phyloP scores from a whole-genome alignment of 192 early-diverging fungal genomes.

The Coemansia sp. region DNA sequence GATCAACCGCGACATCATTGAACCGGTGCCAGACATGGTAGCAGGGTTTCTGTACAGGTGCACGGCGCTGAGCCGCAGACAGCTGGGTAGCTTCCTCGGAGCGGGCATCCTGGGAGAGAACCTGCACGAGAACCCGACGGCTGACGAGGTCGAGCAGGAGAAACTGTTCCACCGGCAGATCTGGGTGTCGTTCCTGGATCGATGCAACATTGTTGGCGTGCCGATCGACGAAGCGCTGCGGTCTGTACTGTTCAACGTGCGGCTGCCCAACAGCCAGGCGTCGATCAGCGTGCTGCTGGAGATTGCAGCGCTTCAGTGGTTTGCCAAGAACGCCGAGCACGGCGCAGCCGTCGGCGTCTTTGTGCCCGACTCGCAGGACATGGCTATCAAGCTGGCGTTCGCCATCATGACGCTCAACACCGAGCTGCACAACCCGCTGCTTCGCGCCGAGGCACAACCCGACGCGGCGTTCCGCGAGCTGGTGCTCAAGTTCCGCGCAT shows the following conservation, averaged over 20 bases:
- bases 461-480: slow-evolving; percentile 49
- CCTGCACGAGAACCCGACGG: slow-evolving; percentile 42
- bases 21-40: slow-evolving; percentile 35
- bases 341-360: slow-evolving; percentile 23
- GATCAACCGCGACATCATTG: slow-evolving; percentile 51
- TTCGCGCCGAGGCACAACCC: slow-evolving; percentile 38
- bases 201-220: slow-evolving; percentile 48
- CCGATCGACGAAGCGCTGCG: slow-evolving; percentile 56
- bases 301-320: slow-evolving; percentile 52
- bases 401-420: slow-evolving; percentile 55
- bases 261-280: slow-evolving; percentile 43
- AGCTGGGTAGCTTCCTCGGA: slow-evolving; percentile 51
- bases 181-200: slow-evolving; percentile 50
- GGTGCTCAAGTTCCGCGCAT: slow-evolving; percentile 46
- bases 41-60: slow-evolving; percentile 54
- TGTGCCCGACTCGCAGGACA: slow-evolving; percentile 51
- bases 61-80: slow-evolving; percentile 53
- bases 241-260: slow-evolving; percentile 48
- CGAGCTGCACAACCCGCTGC: slow-evolving; percentile 54
- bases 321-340: slow-evolving; percentile 36
- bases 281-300: slow-evolving; percentile 51
- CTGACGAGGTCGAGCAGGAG: slow-evolving; percentile 52
- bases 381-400: slow-evolving; percentile 52
- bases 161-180: slow-evolving; percentile 52
- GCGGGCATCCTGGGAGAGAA: slow-evolving; percentile 50